phyloP scores from a whole-genome alignment of 75 land plant species.

The Pseudotsuga menziesii region DNA sequence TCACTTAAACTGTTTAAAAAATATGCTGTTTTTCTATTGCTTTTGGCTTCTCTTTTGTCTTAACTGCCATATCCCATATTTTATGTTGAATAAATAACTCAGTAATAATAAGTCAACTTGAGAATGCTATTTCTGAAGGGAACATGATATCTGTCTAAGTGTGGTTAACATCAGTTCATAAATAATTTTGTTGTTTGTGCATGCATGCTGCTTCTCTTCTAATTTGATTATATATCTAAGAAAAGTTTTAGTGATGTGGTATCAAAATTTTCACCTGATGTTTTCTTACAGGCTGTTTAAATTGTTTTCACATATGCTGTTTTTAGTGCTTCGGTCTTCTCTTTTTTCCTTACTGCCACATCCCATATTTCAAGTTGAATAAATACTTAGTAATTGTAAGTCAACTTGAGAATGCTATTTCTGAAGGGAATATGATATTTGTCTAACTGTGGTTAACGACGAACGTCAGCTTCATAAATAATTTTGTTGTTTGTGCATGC shows the following conservation, averaged over 20 bases:
- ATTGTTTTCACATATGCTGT: background rate
- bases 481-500: background rate
- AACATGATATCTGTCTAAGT: background rate
- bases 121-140: background rate
- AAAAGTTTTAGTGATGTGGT: constrained; percentile 32
- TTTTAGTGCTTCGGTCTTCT: background rate
- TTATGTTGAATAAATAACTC: background rate
- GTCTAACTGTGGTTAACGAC: background rate
- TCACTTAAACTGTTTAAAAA: constrained; percentile 10
- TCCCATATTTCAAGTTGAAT: background rate
- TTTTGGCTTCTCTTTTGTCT: background rate
- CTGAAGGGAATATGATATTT: background rate
- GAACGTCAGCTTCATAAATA: background rate
- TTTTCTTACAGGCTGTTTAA: constrained; percentile 76
- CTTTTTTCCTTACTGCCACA: background rate
- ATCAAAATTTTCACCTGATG: constrained; percentile 70
- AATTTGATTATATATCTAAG: background rate
- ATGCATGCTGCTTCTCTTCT: background rate
- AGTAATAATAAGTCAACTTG: background rate
- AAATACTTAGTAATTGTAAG: background rate
- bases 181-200: background rate
- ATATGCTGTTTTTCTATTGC: background rate
- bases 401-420: background rate
- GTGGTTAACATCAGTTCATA: too few relatives aligned
- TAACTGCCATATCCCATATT: background rate